Base-by-base conservation (phyloP, 2,329 filamentous ascomycete species). In the Ilyonectria mors-panacis region DNA sequence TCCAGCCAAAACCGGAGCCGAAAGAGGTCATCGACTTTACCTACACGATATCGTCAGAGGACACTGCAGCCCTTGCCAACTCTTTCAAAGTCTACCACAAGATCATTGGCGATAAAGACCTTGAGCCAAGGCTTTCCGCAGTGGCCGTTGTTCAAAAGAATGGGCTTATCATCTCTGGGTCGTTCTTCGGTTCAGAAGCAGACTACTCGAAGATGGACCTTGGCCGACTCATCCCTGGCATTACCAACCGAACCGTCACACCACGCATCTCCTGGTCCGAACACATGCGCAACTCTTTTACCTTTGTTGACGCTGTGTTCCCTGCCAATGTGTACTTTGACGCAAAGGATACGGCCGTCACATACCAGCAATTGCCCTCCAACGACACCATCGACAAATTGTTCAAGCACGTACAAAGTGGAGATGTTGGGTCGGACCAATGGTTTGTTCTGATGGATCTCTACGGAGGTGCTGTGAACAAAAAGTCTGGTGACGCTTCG, bases 11-110 rank as follows among this genome's bases (percentile, higher is more conserved):
- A 13, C 13, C 15, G 6, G 30, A 26, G 17, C 48, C 59, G 1
- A 61, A 54, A n/a, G 10, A 35, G 0, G 33, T 28, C 12, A 28
- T 55, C 2, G 19, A 56, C 45, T 54, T 48, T 17, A 37, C 6
- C 5, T 10, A 56, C 19, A 5, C 12, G 5, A 48, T 53, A 9
- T 30, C 59, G 5, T 55, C 42, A 12, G 13, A 19, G 8, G 15
- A 23, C 19, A 39, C 30, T n/a, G 42, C 21, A 19, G 39, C 0
- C 10, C 39, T 42, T 8, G 17, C 39, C 39, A n/a, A 45, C 17
- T 17, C 50, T 33, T 55, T 60, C 15, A 28, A 39, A 12, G 33
- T 19, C 3, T 65, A 44, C 6, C 63, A 65, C 19, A 9, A 33
- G 2, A 42, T 61, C 7, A 15, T 55, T 21, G 8, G 39, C 9